Evolutionary conservation across 1,139 yeast genomes (phyloP).

Genomic region (Yamadazyma conglobata): DNA sequence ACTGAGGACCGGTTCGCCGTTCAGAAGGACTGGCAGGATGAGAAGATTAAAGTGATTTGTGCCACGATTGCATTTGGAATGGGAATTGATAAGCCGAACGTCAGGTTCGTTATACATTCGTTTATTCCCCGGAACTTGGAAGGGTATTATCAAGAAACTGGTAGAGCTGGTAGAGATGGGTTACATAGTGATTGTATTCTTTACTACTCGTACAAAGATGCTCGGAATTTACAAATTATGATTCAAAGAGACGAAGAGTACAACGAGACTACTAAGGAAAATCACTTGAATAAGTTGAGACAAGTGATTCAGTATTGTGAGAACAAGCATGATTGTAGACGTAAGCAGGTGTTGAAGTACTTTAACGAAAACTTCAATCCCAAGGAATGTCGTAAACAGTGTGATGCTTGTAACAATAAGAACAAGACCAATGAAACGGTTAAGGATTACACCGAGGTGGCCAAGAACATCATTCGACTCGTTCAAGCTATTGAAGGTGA

Average conservation of each 20-base stretch:
- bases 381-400: constrained; percentile 60
- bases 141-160: constrained; percentile 97
- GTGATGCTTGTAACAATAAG: constrained; percentile 79
- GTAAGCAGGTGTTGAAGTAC: constrained; percentile 83
- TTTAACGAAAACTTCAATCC: constrained; percentile 82
- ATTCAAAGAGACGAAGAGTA: constrained; percentile 74
- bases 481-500: constrained; percentile 55
- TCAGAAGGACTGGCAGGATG: constrained; percentile 81
- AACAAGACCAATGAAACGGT: constrained; percentile 41
- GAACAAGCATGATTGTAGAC: constrained; percentile 83
- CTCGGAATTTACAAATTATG: constrained; percentile 67
- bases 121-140: constrained; percentile 89
- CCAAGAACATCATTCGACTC: constrained; percentile 56
- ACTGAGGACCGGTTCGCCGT: constrained; percentile 68
- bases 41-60: constrained; percentile 71
- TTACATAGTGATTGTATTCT: constrained; percentile 73
- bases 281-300: constrained; percentile 71
- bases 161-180: constrained; percentile 99
- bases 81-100: constrained; percentile 98
- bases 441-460: constrained; percentile 67
- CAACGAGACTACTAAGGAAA: constrained; percentile 63
- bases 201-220: constrained; percentile 78
- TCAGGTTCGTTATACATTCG: constrained; percentile 83
- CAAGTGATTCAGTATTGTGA: constrained; percentile 93
- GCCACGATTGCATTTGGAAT: constrained; percentile 98